Evolutionary conservation across 2,329 filamentous ascomycete genomes (phyloP), one percentile per base, ranked within the genome.

Genomic region (Diaporthe helianthi): DNA sequence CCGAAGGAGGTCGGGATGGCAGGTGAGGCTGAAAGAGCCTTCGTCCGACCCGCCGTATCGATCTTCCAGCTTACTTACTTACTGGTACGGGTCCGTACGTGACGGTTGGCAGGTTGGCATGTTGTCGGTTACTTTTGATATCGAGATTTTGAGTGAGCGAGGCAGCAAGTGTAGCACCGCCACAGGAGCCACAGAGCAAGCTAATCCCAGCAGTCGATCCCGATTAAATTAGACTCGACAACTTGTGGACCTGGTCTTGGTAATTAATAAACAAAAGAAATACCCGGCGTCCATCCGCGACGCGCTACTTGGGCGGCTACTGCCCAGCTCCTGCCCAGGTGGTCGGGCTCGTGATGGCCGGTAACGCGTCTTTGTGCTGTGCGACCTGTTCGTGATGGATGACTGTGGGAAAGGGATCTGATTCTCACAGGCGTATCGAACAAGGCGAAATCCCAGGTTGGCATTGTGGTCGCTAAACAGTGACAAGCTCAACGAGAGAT

Each of bases 1-100:
- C 58, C 58, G 58, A 63, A 19, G 29, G 29, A 63, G 13, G 10
- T 33, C 44, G 44, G 26, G 29, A 63, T 33, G 29, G 44, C 44
- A 47, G 26, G 41, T 63, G 29, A 63, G n/a, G n/a, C n/a, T n/a
- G n/a, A n/a, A n/a, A n/a, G 13, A n/a, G 26, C 2, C 41, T 29
- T 47, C 26, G 58, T 47, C 19, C 33, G 26, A 47, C 58, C 58
- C 26, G 41, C 58, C 58, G 58, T 47, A 17, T 33, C 41, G 41
- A 47, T 47, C 24, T 61, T 12, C 58, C 58, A 33, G 58, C 47
- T 47, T 61, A n/a, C n/a, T n/a, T n/a, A n/a, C n/a, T n/a, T n/a
- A n/a, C n/a, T n/a, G n/a, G n/a, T n/a, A n/a, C 22, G 41, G 58
- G 58, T 4, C 41, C 26, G 41, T 12, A 8, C 19, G 33, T 17